Evolutionary conservation across 2,329 filamentous ascomycete genomes (phyloP).

Genomic region (Rhynchosporium agropyri): DNA sequence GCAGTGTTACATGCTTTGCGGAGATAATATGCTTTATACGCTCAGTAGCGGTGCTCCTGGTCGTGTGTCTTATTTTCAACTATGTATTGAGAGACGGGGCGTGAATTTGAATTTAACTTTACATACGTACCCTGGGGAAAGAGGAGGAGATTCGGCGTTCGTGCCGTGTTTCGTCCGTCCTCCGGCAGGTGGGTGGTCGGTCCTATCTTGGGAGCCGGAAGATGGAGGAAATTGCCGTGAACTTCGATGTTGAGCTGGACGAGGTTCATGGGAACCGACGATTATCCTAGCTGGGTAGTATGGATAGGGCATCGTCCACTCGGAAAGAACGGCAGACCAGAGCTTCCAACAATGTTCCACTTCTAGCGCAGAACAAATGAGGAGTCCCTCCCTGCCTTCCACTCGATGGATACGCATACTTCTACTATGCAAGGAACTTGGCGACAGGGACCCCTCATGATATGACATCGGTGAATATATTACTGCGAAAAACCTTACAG

Average conservation of each 20-base stretch:
- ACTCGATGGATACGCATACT: background rate
- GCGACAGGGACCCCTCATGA: constrained; percentile 11
- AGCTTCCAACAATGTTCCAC: background rate
- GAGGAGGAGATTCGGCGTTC: background rate
- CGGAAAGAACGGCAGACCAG: background rate
- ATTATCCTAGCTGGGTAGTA: background rate
- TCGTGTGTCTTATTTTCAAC: background rate
- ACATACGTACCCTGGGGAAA: background rate
- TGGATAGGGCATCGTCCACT: background rate
- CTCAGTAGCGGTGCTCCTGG: background rate
- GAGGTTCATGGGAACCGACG: background rate
- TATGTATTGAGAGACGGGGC: background rate
- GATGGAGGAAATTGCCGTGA: background rate
- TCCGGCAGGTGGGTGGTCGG: background rate
- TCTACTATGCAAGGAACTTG: background rate
- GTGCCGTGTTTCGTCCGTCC: background rate
- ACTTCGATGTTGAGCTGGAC: background rate
- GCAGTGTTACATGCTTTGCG: constrained; percentile 12
- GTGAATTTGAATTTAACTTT: background rate
- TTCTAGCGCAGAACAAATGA: constrained; percentile 10
- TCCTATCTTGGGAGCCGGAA: background rate
- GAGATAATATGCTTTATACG: constrained; percentile 6
- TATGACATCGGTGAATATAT: constrained; percentile 6
- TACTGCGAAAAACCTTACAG: background rate
- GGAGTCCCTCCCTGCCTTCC: background rate